Base-by-base conservation (phyloP, 2,329 filamentous ascomycete species). In the Sclerotinia subarctica region DNA sequence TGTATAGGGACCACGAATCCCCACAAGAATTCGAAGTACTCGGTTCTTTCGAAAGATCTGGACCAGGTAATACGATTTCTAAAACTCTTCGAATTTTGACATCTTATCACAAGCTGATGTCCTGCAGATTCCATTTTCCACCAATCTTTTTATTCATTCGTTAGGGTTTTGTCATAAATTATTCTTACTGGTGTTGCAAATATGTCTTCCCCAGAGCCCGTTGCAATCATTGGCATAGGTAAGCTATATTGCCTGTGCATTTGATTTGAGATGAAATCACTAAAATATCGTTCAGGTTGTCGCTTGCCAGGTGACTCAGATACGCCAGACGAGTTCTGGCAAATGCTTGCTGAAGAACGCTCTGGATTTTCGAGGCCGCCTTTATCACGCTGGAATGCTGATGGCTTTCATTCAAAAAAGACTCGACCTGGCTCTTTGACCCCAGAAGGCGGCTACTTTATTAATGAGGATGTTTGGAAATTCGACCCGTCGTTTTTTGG, bases 271-370 rank as follows among this genome's bases (percentile, higher is more conserved):
- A 42, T 21, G 21, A 59, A 49, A 7, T 58, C 19, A 5, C 46
- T 47, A 42, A 49, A 59, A 4, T 1, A 35, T 15, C 1, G 3
- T 51, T 26, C 24, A 66, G 64, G 64, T 13, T 81, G 84, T 59
- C 80, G 83, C 11, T 84, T 86, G 53, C 83, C 84, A 6, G 84
- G 83, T 3, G 76, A 80, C 52, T 62, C 67, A 24, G 62, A 67
- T 24, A 70, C 70, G 1, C 54, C 72, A 4, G 29, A 60, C 32
- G 56, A 68, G 29, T 64, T 73, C 26, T 73, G 71, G 71, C 47
- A 73, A 24, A 44, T 73, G 56, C 54, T 73, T 35, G 64, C 44
- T 19, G 59, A 69, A 21, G 66, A 66, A 46, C 47, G 65, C 19
- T 69, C 70, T 42, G 60, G 42, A 60, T 11, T 56, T 24, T 59